These are phyloP conservation scores for Calonectria pseudoreteaudii DNA, from an alignment of 2,329 filamentous ascomycete genomes.

Conservation along the genomic window DNA sequence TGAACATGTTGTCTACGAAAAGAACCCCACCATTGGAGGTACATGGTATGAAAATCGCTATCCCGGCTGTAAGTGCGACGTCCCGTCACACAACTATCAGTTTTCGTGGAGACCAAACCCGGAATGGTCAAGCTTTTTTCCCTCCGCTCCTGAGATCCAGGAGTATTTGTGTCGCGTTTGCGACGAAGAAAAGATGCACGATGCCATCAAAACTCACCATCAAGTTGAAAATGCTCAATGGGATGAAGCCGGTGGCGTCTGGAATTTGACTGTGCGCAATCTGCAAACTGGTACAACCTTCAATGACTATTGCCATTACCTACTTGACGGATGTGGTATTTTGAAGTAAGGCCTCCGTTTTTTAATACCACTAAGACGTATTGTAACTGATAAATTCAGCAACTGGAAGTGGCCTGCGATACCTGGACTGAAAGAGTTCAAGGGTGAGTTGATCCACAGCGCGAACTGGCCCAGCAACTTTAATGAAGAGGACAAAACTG, in stretches of 20 bases:
- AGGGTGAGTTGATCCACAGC: conserved; percentile 22
- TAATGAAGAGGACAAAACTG: neutral
- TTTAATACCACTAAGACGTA: neutral
- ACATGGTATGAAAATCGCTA: conserved; percentile 29
- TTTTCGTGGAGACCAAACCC: conserved; percentile 25
- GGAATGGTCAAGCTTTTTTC: conserved; percentile 18
- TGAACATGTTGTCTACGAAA: conserved; percentile 23
- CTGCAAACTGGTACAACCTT: neutral
- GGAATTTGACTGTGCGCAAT: conserved; percentile 11
- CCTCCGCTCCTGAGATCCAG: conserved; percentile 14
- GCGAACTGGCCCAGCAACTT: conserved; percentile 11
- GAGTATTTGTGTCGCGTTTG: conserved; percentile 12
- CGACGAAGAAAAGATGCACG: conserved; percentile 12
- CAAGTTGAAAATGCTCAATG: conserved; percentile 9
- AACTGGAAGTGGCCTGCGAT: conserved; percentile 28
- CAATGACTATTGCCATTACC: conserved; percentile 15
- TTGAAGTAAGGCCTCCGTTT: conserved; percentile 4
- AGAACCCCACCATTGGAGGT: conserved; percentile 22
- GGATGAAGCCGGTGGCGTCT: neutral
- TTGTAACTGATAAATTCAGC: neutral
- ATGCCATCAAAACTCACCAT: conserved; percentile 15
- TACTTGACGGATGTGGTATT: conserved; percentile 18
- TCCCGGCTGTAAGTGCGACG: conserved; percentile 26
- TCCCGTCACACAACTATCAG: conserved; percentile 27
- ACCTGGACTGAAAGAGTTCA: conserved; percentile 17